Conservation (phyloP, 805 yeast species). For the Myxozyma udenii region DNA sequence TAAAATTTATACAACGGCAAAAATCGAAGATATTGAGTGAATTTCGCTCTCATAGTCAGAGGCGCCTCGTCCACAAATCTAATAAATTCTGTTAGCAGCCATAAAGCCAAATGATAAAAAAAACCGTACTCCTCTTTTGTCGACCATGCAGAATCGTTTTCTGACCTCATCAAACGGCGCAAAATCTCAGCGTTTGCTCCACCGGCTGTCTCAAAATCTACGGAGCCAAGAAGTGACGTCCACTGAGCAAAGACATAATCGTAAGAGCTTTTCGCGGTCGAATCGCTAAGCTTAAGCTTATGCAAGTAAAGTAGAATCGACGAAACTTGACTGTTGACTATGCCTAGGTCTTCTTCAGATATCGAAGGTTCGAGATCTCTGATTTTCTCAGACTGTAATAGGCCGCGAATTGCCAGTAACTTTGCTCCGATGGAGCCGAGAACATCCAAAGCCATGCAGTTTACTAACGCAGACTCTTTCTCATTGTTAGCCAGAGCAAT, state of each 20-base stretch:
- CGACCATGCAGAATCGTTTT: conserved; percentile 17
- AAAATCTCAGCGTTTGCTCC: not conserved
- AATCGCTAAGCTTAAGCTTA: conserved; percentile 10
- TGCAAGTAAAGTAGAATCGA: conserved; percentile 26
- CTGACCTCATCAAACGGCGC: conserved; percentile 6
- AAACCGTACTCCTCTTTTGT: conserved; percentile 15
- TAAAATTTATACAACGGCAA: conserved; percentile 38
- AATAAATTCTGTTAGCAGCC: not conserved
- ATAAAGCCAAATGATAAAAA: not conserved
- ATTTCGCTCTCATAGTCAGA: conserved; percentile 33
- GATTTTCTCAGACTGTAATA: not conserved
- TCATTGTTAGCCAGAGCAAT: conserved; percentile 37
- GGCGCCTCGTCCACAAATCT: conserved; percentile 19
- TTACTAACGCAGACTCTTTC: conserved; percentile 43
- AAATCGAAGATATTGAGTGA: conserved; percentile 18
- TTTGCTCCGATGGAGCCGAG: conserved; percentile 59
- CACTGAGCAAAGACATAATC: conserved; percentile 16
- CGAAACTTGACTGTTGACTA: not conserved
- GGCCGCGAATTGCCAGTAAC: conserved; percentile 34
- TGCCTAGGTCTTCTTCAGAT: conserved; percentile 6
- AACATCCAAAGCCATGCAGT: conserved; percentile 55
- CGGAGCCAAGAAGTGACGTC: conserved; percentile 7
- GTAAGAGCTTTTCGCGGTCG: conserved; percentile 19
- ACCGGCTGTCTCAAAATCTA: conserved; percentile 3
- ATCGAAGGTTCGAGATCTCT: conserved; percentile 1